phyloP scores from a whole-genome alignment of 2,329 filamentous ascomycete species.

The Epicoccum nigrum region DNA sequence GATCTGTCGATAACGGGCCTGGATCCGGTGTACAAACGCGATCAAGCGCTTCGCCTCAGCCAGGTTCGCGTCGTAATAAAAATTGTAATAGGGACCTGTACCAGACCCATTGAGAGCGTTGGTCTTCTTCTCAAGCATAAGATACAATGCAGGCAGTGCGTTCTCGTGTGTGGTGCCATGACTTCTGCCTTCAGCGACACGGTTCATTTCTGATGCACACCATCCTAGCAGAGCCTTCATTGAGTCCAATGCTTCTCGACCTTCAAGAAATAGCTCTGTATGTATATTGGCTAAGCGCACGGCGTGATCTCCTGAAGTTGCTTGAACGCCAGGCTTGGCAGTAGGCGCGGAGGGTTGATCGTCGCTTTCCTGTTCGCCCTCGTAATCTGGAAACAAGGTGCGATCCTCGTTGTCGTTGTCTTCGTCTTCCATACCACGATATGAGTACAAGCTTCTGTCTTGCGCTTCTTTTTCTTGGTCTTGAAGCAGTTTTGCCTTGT shows the following conservation, averaged over 20 bases:
- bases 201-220: conserved; percentile 37
- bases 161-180: conserved; percentile 47
- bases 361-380: conserved; percentile 55
- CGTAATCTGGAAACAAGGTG: conserved; percentile 80
- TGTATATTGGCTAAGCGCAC: conserved; percentile 44
- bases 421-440: conserved; percentile 80
- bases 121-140: conserved; percentile 69
- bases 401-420: conserved; percentile 79
- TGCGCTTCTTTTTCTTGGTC: conserved; percentile 78
- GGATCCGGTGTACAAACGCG: conserved; percentile 69
- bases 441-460: conserved; percentile 80
- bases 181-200: conserved; percentile 32
- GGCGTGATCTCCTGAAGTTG: conserved; percentile 41
- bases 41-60: conserved; percentile 77
- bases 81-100: conserved; percentile 68
- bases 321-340: conserved; percentile 9
- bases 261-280: conserved; percentile 37
- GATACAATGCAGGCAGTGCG: conserved; percentile 69
- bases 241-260: conserved; percentile 25
- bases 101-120: conserved; percentile 46
- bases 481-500: conserved; percentile 75
- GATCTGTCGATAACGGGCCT: conserved; percentile 74
- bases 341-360: conserved; percentile 22
- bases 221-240: conserved; percentile 40
- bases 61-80: conserved; percentile 84